A percentile compares a stretch with the other conserved stretches of the same genome.
These are phyloP conservation scores for Arctium minus DNA, from an alignment of 129 eudicot genomes.

Conservation along the genomic window DNA sequence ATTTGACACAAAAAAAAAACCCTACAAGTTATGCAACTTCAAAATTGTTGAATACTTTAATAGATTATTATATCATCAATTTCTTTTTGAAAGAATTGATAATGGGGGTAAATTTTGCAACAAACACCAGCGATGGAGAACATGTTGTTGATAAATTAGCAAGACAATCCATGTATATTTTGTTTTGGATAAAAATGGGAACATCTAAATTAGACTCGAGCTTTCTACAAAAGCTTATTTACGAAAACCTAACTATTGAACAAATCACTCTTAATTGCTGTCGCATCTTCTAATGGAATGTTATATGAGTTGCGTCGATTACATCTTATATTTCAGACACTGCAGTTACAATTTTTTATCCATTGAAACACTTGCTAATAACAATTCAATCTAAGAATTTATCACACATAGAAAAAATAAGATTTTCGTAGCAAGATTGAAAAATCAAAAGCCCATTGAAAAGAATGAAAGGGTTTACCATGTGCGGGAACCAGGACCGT, in stretches of 20 bases:
- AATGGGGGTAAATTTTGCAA: background rate
- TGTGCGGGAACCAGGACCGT: constrained; percentile 52
- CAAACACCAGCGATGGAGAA: background rate
- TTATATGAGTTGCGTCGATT: background rate
- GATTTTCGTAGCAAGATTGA: background rate
- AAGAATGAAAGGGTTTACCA: constrained; percentile 19
- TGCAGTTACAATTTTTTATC: background rate
- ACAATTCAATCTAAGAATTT: background rate
- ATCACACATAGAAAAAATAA: background rate
- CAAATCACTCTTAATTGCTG: background rate
- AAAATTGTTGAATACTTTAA: background rate
- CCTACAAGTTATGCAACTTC: background rate
- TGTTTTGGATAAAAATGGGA: background rate
- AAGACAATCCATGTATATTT: background rate
- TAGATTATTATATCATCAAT: background rate
- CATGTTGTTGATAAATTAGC: background rate
- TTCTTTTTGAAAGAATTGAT: background rate
- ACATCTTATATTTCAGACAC: background rate
- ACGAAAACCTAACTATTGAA: background rate
- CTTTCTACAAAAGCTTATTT: background rate
- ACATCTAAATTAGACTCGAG: background rate
- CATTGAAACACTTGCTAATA: background rate
- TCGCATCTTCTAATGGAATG: background rate
- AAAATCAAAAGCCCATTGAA: background rate
- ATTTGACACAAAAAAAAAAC: background rate